Evolutionary conservation across 1,284 basidiomycete genomes (phyloP).

Genomic region (Rhizoctonia solani): DNA sequence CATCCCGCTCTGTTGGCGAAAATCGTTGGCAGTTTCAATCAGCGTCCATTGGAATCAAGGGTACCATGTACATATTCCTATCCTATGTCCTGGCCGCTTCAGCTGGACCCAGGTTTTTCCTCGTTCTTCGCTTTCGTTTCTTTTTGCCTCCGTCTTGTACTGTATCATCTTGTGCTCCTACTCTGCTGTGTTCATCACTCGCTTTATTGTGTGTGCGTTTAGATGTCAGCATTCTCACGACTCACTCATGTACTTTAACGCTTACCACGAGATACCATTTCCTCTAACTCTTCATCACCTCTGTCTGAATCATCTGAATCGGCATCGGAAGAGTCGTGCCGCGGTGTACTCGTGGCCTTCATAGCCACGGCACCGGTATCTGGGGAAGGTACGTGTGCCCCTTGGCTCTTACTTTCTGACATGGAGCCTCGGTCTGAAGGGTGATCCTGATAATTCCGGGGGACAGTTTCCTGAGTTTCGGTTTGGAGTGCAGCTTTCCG

Average conservation of each 20-base stretch:
- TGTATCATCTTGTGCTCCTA: conserved; percentile 14
- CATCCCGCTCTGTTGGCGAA: not conserved
- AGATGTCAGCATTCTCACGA: conserved; percentile 6
- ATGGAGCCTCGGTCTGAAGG: not conserved
- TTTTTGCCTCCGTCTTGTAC: conserved; percentile 16
- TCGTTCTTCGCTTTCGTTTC: conserved; percentile 33
- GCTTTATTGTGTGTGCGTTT: conserved; percentile 3
- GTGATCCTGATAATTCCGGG: not conserved
- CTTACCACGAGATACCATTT: conserved; percentile 20
- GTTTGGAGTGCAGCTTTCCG: conserved; percentile 6
- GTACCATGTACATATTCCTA: conserved; percentile 14
- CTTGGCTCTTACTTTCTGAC: not conserved
- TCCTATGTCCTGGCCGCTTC: not conserved
- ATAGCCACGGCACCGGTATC: not conserved
- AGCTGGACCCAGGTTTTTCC: conserved; percentile 2
- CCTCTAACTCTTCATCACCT: not conserved
- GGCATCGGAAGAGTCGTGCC: not conserved
- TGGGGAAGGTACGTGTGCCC: not conserved
- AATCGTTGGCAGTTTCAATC: not conserved
- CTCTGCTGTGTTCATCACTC: too few species aligned
- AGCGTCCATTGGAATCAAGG: not conserved
- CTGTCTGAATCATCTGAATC: not conserved
- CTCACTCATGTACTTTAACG: conserved; percentile 22
- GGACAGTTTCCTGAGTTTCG: not conserved
- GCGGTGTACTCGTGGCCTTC: not conserved